Evolutionary conservation across 2,329 filamentous ascomycete genomes (phyloP).

Genomic region (Kalaharituber pfeilii): DNA sequence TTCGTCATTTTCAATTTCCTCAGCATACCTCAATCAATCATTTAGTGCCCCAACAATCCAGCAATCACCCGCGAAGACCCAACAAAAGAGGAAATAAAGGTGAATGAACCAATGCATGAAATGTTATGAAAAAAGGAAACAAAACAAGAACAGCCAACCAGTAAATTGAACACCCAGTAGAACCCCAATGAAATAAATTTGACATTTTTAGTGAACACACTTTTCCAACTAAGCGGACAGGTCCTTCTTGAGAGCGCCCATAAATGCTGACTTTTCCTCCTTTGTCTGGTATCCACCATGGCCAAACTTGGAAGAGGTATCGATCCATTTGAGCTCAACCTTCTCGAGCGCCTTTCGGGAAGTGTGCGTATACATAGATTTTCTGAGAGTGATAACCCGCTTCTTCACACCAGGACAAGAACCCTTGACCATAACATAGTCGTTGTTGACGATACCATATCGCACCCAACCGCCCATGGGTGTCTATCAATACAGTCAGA

Average conservation of each 20-base stretch:
- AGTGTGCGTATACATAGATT: conserved; percentile 96
- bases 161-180: background rate
- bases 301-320: conserved; percentile 98
- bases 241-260: conserved; percentile 99
- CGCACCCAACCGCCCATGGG: conserved; percentile 91
- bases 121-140: background rate
- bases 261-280: conserved; percentile 92
- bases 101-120: background rate
- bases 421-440: conserved; percentile 96
- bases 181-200: conserved; percentile 1
- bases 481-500: conserved; percentile 35
- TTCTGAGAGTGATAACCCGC: conserved; percentile 95
- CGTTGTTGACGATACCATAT: conserved; percentile 99
- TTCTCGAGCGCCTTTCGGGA: conserved; percentile 93
- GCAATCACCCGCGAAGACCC: background rate
- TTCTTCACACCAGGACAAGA: conserved; percentile 97
- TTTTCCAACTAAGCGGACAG: conserved; percentile 28
- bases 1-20: background rate
- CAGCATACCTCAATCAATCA: background rate
- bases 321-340: conserved; percentile 99
- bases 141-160: background rate
- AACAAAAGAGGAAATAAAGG: background rate
- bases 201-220: background rate
- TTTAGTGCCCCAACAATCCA: background rate
- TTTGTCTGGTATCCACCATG: conserved; percentile 99